Evolutionary conservation across 2,329 filamentous ascomycete genomes (phyloP), one percentile per base, ranked within the genome.

Genomic region (Emergomyces orientalis): DNA sequence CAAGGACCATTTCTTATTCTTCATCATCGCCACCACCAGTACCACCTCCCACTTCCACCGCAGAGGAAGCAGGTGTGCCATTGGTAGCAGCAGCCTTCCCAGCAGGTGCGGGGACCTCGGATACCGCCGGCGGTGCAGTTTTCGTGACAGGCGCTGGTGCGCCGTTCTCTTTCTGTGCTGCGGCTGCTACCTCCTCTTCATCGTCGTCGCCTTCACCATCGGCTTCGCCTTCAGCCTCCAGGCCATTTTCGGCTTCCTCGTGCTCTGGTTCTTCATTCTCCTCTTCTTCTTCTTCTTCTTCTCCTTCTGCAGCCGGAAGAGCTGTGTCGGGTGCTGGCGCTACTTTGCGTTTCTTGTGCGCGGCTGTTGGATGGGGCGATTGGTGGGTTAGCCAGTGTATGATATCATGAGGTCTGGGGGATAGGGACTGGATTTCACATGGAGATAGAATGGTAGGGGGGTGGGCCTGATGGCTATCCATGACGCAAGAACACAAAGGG

Each of bases 151-250:
- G 22, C 63, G 30, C 43, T 13, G 51, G 25, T 34, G 27, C 27
- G 70, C 71, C 71, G 63, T 68, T 60, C 65, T 68, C 66, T 8
- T 58, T 60, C 59, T 68, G 63, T 30, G 62, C 62, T 43, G 66
- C 67, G 54, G 13, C 39, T 47, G n/a, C 41, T 22, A 17, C 37
- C 14, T 43, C 56, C n/a, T 37, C 51, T 14, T 41, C 56, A 25
- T 56, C 62, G 45, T 72, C 69, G 22, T 69, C 73, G n/a, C 69
- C 71, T 39, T 71, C 71, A 4, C 65, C 71, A 37, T 69, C 60
- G 41, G 49, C 65, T 47, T 65, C 60, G 13, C 58, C 43, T 39
- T 63, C 72, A 5, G 69, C 68, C 39, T 67, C 71, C 34, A 55
- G 25, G 45, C 59, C 43, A 11, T 60, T 60, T 34, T 49, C 32